Evolutionary conservation across 495 filamentous ascomycete species (phyloP).

Genomic region (Aspergillus sclerotioniger): DNA sequence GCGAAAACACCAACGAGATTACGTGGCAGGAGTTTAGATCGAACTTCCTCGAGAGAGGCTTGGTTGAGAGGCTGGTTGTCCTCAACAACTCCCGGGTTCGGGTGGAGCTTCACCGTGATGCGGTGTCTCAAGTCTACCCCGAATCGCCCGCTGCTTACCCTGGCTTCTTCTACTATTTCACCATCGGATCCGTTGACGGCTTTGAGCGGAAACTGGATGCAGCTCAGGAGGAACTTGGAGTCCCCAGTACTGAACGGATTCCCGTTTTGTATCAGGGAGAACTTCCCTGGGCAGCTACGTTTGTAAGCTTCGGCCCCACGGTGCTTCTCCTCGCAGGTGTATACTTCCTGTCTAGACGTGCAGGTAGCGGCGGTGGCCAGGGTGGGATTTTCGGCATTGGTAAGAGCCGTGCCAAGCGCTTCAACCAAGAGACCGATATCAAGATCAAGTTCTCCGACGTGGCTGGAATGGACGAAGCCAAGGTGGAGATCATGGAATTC

Average conservation of each 20-base stretch:
- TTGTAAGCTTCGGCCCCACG: slow-evolving; percentile 84
- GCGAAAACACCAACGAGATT: slow-evolving; percentile 73
- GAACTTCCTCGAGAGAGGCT: slow-evolving; percentile 90
- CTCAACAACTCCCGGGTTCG: slow-evolving; percentile 70
- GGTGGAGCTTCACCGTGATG: slow-evolving; percentile 82
- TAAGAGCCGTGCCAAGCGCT: slow-evolving; percentile 90
- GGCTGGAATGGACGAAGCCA: slow-evolving; percentile 98
- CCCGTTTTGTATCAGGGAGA: slow-evolving; percentile 84
- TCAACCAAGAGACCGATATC: slow-evolving; percentile 94
- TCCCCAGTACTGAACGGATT: slow-evolving; percentile 81
- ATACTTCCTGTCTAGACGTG: slow-evolving; percentile 68
- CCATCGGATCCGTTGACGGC: slow-evolving; percentile 87
- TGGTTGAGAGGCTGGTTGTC: slow-evolving; percentile 89
- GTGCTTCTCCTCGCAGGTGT: slow-evolving; percentile 78
- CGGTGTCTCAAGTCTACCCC: slow-evolving; percentile 72
- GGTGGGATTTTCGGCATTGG: slow-evolving; percentile 91
- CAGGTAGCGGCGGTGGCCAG: slow-evolving; percentile 63
- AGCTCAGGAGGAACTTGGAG: slow-evolving; percentile 80
- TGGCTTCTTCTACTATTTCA: slow-evolving; percentile 87
- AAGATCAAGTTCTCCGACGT: slow-evolving; percentile 97
- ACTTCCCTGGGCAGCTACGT: slow-evolving; percentile 58
- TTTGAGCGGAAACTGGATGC: slow-evolving; percentile 87
- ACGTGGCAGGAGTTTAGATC: slow-evolving; percentile 95
- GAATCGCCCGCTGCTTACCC: slow-evolving; percentile 71
- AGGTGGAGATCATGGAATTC: slow-evolving; percentile 98